A percentile compares a stretch with the other conserved stretches of the same genome.
Evolutionary conservation across 2,329 filamentous ascomycete species (phyloP).

Genomic region (Xylariaceae sp.): DNA sequence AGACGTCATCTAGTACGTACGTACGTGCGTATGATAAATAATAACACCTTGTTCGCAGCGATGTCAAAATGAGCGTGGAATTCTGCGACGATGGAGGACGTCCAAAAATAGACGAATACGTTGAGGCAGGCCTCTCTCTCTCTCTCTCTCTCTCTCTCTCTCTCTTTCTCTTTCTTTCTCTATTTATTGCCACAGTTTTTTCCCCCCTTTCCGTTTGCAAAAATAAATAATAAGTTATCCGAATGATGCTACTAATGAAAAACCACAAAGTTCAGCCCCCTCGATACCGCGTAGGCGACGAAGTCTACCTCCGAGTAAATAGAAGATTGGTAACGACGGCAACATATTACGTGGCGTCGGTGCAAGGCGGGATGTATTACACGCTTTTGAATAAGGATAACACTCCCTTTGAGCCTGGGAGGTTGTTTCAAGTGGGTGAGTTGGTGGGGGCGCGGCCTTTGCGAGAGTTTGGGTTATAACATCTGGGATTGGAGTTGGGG

Average conservation of each 20-base stretch:
- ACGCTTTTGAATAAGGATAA: background rate
- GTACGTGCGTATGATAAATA: background rate
- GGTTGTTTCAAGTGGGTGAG: background rate
- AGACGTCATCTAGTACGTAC: no score
- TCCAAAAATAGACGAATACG: background rate
- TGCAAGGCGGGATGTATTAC: background rate
- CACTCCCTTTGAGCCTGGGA: background rate
- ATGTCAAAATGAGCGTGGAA: background rate
- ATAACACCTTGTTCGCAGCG: background rate
- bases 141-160: no score
- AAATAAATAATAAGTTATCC: no score
- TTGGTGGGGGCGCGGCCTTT: background rate
- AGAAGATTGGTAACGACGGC: background rate
- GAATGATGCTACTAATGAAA: background rate
- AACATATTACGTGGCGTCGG: background rate
- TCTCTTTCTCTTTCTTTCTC: no score
- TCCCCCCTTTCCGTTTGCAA: no score
- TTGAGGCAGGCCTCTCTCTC: background rate
- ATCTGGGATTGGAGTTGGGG: background rate
- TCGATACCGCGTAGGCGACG: background rate
- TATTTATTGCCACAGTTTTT: no score
- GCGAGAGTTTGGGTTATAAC: background rate
- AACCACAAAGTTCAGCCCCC: background rate
- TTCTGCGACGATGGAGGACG: constrained; percentile 1
- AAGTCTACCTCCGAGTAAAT: background rate